A percentile compares a stretch with the other conserved stretches of the same genome.
phyloP scores from a whole-genome alignment of 202 grass and related monocot species.

The Zoysia matrella region DNA sequence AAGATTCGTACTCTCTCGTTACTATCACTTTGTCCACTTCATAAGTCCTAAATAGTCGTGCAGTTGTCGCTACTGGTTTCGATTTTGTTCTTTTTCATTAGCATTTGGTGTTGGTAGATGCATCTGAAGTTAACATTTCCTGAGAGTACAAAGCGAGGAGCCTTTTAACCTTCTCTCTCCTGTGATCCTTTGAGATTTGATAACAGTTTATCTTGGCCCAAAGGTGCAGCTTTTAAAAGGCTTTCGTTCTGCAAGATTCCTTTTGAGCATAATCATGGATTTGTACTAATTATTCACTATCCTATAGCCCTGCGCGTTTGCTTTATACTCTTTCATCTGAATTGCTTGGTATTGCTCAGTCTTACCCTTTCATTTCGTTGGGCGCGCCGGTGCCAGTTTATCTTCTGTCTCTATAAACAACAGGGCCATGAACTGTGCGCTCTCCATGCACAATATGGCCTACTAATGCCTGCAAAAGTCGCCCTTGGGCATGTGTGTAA shows the following conservation, averaged over 20 bases:
- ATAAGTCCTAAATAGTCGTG: slow-evolving; percentile 7
- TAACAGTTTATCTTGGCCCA: slow-evolving; percentile 7
- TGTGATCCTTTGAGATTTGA: slow-evolving; percentile 35
- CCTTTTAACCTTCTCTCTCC: slow-evolving; percentile 38
- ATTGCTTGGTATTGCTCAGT: slow-evolving; percentile 37
- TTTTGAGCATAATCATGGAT: slow-evolving; percentile 58
- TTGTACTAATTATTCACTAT: slow-evolving; percentile 41
- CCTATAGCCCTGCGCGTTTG: slow-evolving; percentile 20
- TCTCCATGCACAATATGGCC: slow-evolving; percentile 33
- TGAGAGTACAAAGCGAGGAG: slow-evolving; percentile 27
- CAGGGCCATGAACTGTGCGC: slow-evolving; percentile 39
- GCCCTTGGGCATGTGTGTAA: slow-evolving; percentile 48
- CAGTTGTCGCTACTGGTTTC: slow-evolving; percentile 16
- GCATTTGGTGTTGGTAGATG: neutral
- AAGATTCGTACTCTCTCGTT: slow-evolving; percentile 42
- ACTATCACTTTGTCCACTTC: slow-evolving; percentile 20
- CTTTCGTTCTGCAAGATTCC: slow-evolving; percentile 54
- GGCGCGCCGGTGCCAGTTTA: slow-evolving; percentile 35
- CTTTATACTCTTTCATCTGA: slow-evolving; percentile 50
- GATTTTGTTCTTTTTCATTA: slow-evolving; percentile 7
- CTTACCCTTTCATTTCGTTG: slow-evolving; percentile 47
- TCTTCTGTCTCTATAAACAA: slow-evolving; percentile 42
- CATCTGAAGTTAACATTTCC: slow-evolving; percentile 29
- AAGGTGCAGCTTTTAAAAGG: slow-evolving; percentile 46
- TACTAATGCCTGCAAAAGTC: slow-evolving; percentile 49